phyloP scores from a whole-genome alignment of 805 yeast species.

The Monosporozyma aerobia region DNA sequence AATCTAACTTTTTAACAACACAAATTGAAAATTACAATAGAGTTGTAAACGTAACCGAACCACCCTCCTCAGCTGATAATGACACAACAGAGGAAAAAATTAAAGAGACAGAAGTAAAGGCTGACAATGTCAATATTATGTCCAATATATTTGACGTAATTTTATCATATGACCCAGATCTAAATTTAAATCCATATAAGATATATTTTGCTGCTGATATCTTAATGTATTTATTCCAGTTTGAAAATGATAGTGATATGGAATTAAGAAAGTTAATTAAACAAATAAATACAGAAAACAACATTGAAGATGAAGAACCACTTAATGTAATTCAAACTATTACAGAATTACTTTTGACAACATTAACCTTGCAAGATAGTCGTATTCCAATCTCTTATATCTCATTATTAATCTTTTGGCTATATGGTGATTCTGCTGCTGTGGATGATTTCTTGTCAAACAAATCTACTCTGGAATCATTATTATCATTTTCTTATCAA shows the following conservation, averaged over 20 bases:
- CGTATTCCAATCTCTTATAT: slow-evolving; percentile 71
- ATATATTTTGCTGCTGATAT: slow-evolving; percentile 74
- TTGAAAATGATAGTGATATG: slow-evolving; percentile 36
- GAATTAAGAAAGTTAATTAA: slow-evolving; percentile 42
- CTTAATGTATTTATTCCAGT: slow-evolving; percentile 45
- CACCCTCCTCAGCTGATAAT: not conserved
- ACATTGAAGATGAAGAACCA: slow-evolving; percentile 43
- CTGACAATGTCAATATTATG: slow-evolving; percentile 25
- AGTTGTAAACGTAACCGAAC: not conserved
- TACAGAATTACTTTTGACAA: slow-evolving; percentile 60
- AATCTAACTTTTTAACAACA: slow-evolving; percentile 51
- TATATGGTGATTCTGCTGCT: slow-evolving; percentile 67
- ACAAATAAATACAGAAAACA: slow-evolving; percentile 43
- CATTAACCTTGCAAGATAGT: slow-evolving; percentile 55
- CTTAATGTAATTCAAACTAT: slow-evolving; percentile 65
- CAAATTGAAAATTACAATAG: slow-evolving; percentile 44
- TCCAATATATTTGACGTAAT: slow-evolving; percentile 58
- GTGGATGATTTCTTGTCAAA: slow-evolving; percentile 70
- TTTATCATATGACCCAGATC: slow-evolving; percentile 65
- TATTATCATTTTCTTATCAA: slow-evolving; percentile 56
- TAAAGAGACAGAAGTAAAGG: not conserved
- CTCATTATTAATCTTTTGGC: slow-evolving; percentile 64
- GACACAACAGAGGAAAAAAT: slow-evolving; percentile 14
- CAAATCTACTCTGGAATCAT: slow-evolving; percentile 51
- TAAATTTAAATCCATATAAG: slow-evolving; percentile 74